These are phyloP conservation scores for Hypericum perforatum DNA, from an alignment of 345 rosid species.

Conservation along the genomic window DNA sequence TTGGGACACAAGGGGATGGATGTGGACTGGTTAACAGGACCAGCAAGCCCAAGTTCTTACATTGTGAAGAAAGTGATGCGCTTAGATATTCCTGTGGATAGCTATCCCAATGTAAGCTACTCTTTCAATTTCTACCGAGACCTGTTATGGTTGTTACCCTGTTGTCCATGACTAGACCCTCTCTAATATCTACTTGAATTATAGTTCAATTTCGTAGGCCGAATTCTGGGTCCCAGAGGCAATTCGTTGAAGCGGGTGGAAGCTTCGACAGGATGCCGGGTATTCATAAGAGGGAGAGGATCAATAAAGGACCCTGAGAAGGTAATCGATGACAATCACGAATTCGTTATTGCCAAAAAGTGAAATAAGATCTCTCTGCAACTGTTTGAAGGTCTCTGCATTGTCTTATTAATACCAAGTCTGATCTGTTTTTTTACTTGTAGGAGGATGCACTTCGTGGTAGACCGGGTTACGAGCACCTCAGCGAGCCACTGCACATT, in stretches of 20 bases:
- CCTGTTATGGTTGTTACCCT: background rate
- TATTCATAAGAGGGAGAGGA: slow-evolving; percentile 89
- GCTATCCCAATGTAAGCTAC: slow-evolving; percentile 62
- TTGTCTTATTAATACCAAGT: background rate
- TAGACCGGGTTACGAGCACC: slow-evolving; percentile 90
- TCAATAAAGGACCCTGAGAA: slow-evolving; percentile 81
- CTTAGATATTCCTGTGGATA: slow-evolving; percentile 90
- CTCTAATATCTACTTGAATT: slow-evolving; percentile 6
- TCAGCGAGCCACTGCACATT: slow-evolving; percentile 90
- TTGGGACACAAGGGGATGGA: slow-evolving; percentile 1
- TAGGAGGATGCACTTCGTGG: slow-evolving; percentile 98
- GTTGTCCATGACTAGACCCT: slow-evolving; percentile 14
- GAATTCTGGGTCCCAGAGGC: slow-evolving; percentile 96
- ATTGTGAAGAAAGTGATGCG: slow-evolving; percentile 79
- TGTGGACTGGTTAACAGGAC: slow-evolving; percentile 1
- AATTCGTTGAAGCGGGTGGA: slow-evolving; percentile 97
- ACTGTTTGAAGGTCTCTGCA: background rate
- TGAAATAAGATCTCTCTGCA: too few relatives aligned
- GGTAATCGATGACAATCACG: slow-evolving; percentile 27
- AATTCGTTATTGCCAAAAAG: too few relatives aligned
- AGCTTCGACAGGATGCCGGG: slow-evolving; percentile 88
- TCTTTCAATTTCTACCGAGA: background rate
- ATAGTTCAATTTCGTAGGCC: slow-evolving; percentile 98
- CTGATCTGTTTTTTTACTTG: background rate
- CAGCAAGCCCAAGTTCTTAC: slow-evolving; percentile 6